Base-by-base conservation (phyloP, 352 stramenopile species). In the Phytophthora rubi region DNA sequence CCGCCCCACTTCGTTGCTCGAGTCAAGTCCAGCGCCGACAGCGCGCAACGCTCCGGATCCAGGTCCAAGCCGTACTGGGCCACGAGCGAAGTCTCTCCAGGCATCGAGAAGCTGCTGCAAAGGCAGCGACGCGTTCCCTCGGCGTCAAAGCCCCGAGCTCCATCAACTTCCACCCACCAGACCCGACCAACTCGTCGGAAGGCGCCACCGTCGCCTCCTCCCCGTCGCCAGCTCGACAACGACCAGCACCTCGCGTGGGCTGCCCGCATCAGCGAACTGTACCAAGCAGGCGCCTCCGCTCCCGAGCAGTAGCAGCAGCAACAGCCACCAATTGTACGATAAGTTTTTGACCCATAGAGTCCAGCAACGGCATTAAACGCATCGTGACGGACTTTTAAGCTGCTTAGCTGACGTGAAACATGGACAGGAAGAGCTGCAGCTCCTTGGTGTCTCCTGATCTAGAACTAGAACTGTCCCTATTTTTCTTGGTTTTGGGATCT, bases 221-320 rank as follows among this genome's bases (percentile, higher is more conserved):
- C 33, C 35, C 59, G 48, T 53, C 45, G 39, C 55, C 59, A 79
- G 60, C 63, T 78, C 55, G 63, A 76, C 51, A 79, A 72, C 45
- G 62, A 77, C 60, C 73, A 86, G 53, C 81, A 91, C 57, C 48
- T 90, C 56, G 77, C 75, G 44, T 92, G 84, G 84, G 82, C 84
- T 1, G 71, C 77, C 44, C 81, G 82, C 55, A 79, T 90, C 53
- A 79, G 81, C 51, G 77, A 83, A 18, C 71, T 89, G 48, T 92
- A 91, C 62, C 77, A 78, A 67, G 21, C 68, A 62, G 28, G 53
- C 63, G 10, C 16, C 26, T 16, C 59, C 7, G 49, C 37, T 28
- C 30, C 52, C 0, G 52, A 64, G 39, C 53, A 51, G 13, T 54
- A 52, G n/a, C 6, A 51, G 26, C 26, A 30, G 18, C 18, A 21